Evolutionary conservation across 2,329 filamentous ascomycete species (phyloP).

Genomic region (Plectosphaerella plurivora): DNA sequence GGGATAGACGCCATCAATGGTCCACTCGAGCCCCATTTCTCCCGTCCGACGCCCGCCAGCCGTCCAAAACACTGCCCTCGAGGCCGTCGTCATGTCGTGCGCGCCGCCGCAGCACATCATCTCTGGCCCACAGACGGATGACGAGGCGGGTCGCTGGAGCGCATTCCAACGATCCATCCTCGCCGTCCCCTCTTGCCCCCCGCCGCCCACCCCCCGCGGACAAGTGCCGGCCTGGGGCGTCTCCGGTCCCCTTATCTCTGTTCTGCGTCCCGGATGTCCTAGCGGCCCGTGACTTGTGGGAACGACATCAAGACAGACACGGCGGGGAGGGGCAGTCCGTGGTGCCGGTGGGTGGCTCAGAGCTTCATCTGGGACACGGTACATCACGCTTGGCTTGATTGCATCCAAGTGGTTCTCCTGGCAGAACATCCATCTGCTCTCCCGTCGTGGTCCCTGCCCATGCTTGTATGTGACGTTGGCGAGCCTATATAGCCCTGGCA

Average conservation of each 20-base stretch:
- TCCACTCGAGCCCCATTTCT: constrained; percentile 4
- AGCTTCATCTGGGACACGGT: not conserved
- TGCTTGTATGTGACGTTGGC: not conserved
- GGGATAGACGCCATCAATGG: constrained; percentile 8
- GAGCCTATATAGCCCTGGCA: not conserved
- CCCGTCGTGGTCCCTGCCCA: no score
- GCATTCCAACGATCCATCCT: not conserved
- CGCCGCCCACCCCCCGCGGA: not conserved
- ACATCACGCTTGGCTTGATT: not conserved
- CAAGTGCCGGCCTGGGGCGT: not conserved
- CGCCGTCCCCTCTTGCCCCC: not conserved
- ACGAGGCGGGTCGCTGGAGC: not conserved
- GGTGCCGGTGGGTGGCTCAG: not conserved
- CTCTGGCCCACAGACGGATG: not conserved
- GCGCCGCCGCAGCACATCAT: not conserved
- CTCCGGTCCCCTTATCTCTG: not conserved
- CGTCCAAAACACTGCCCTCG: not conserved
- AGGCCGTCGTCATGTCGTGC: not conserved
- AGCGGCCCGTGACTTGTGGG: not conserved
- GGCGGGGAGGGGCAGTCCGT: not conserved
- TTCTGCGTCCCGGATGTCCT: not conserved
- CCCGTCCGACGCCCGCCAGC: not conserved
- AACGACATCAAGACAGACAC: not conserved
- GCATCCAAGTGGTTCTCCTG: no score
- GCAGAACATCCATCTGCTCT: not conserved